Evolutionary conservation across 2,329 filamentous ascomycete species (phyloP).

Genomic region (Fusarium sp.): DNA sequence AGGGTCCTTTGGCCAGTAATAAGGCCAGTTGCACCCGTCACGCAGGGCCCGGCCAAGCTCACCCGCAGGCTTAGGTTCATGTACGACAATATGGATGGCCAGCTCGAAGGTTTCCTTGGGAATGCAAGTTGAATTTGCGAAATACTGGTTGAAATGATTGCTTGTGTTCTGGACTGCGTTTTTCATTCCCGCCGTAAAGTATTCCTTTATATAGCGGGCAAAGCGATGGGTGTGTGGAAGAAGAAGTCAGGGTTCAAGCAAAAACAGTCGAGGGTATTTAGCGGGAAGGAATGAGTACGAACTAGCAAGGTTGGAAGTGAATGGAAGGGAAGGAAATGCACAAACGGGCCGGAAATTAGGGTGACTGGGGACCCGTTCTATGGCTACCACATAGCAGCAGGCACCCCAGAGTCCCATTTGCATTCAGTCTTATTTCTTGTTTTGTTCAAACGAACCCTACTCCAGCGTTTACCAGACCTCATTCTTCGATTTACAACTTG

Average conservation of each 20-base stretch:
- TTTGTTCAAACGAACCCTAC: too few relatives aligned
- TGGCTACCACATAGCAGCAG: rapidly evolving
- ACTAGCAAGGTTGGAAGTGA: not conserved
- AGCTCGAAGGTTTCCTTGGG: not conserved
- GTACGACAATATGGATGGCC: not conserved
- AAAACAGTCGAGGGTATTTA: not conserved
- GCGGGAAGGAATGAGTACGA: not conserved
- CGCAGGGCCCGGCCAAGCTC: not conserved
- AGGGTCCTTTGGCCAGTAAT: not conserved
- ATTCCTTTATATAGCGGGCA: not conserved
- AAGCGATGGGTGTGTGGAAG: not conserved
- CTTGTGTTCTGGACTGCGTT: not conserved
- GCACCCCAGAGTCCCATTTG: too few relatives aligned
- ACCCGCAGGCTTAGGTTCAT: not conserved
- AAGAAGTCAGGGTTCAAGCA: not conserved
- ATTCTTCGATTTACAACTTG: not conserved
- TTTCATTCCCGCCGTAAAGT: not conserved
- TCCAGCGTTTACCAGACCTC: too few relatives aligned
- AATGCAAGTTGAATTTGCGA: not conserved
- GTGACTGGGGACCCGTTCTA: not conserved
- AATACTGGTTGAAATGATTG: not conserved
- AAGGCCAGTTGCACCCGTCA: not conserved
- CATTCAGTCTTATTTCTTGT: too few relatives aligned
- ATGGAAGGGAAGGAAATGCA: not conserved
- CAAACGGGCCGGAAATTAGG: not conserved